Base-by-base conservation (phyloP, 371 early-diverging fungal species). In the Mortierella sp. region DNA sequence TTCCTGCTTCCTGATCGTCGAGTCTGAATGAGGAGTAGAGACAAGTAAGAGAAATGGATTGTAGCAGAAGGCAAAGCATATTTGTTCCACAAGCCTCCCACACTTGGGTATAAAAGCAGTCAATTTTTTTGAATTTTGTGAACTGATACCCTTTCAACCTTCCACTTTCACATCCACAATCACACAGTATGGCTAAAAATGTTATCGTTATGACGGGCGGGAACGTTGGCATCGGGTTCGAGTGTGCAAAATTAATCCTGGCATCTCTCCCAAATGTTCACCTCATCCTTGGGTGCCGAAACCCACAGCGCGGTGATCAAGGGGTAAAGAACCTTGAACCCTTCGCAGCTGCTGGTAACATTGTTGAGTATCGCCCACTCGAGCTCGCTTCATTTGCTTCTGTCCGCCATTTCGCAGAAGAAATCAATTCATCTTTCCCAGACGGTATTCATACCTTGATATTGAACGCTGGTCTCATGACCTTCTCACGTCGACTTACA, bases 191-290 rank as follows among this genome's bases (percentile, higher is more conserved):
- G 32, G 17, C 61, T 17, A 78, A 65, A 37, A 65, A 72, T 42
- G 66, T 78, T 37, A 62, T 68, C 15, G 66, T 78, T 49, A 78
- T 78, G 62, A 78, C 78, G 2, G 78, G 78, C 19, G 78, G 78
- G 0, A 78, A 78, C 63, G 62, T 78, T 42, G 78, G 78, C 32
- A 78, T 78, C 35, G 78, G 78, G 17, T 72, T 66, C 42, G 69
- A 78, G 58, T 65, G 65, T 22, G 72, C 78, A 6, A 78, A 72
- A 61, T 42, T 61, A 9, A 57, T 78, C n/a, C 61, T 78, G 5
- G 28, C 57, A n/a, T 47, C 78, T 23, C 57, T 68, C 28, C n/a
- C 64, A 31, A 64, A 69, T 57, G 66, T 69, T 47, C 78, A 72
- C 31, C 61, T 78, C n/a, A 62, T 78, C 28, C 78, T 78, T 28